These are phyloP conservation scores for Eucalyptus decipiens DNA, from an alignment of 345 rosid genomes.

Conservation along the genomic window DNA sequence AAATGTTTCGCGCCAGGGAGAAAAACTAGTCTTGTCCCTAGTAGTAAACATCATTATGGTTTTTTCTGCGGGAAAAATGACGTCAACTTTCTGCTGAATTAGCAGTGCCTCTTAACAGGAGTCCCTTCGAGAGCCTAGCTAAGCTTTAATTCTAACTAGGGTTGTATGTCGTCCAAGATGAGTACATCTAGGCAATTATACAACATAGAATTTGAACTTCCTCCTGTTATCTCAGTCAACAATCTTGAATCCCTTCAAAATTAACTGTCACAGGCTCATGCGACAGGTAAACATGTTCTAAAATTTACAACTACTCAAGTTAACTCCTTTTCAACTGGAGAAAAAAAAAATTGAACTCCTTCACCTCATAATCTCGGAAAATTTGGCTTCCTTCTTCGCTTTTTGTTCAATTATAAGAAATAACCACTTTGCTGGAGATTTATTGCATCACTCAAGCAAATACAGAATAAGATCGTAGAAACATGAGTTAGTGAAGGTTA, in stretches of 20 bases:
- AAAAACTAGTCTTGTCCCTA: neutral
- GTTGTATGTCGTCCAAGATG: neutral
- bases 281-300: neutral
- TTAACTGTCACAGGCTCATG: neutral
- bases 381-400: neutral
- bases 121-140: neutral
- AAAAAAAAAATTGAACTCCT: neutral
- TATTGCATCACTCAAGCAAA: neutral
- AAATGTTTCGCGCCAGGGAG: neutral
- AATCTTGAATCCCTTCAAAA: neutral
- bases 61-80: neutral
- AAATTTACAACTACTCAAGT: neutral
- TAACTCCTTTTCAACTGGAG: neutral
- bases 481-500: constrained; percentile 1
- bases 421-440: neutral
- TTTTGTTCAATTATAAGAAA: neutral
- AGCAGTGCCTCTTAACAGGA: neutral
- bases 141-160: neutral
- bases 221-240: neutral
- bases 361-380: neutral
- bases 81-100: neutral
- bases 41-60: neutral
- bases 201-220: neutral
- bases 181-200: neutral
- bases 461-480: neutral